Conservation (phyloP, 176 grass and related monocot genomes). For the Zea luxurians region DNA sequence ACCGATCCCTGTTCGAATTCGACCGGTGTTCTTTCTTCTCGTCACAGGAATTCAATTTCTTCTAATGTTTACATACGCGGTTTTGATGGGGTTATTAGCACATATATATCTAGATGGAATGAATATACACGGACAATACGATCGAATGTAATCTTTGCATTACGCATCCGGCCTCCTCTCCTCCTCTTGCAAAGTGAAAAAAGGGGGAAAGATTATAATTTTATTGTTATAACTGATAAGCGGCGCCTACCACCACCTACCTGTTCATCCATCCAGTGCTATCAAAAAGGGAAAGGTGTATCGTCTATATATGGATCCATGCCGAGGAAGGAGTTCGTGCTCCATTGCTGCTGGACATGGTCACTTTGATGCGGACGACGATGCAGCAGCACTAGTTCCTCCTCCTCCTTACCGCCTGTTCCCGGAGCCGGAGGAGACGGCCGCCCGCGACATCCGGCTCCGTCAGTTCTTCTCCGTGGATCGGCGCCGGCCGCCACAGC, state of each 20-base stretch:
- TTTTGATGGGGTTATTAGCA: too few relatives aligned
- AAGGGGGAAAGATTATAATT: neutral
- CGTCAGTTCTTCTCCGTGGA: neutral
- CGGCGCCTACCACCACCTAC: neutral
- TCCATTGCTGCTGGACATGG: neutral
- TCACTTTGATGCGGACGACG: too few relatives aligned
- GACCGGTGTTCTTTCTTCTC: neutral
- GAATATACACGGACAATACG: too few relatives aligned
- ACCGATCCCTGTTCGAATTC: neutral
- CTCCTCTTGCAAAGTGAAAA: neutral
- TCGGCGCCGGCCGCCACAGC: too few relatives aligned
- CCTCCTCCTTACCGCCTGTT: neutral
- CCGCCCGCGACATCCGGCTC: neutral
- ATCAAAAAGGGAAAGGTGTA: neutral
- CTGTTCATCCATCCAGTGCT: neutral
- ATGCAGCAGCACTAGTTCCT: neutral
- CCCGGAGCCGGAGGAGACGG: neutral
- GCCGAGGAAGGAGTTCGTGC: neutral
- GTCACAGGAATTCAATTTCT: neutral
- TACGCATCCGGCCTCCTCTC: too few relatives aligned
- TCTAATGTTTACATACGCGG: too few relatives aligned
- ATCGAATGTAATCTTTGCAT: too few relatives aligned
- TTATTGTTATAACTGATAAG: neutral
- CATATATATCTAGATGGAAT: too few relatives aligned
- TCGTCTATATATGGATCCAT: neutral